Conservation (phyloP, 140 eudicot genomes). For the Oenanthe javanica region DNA sequence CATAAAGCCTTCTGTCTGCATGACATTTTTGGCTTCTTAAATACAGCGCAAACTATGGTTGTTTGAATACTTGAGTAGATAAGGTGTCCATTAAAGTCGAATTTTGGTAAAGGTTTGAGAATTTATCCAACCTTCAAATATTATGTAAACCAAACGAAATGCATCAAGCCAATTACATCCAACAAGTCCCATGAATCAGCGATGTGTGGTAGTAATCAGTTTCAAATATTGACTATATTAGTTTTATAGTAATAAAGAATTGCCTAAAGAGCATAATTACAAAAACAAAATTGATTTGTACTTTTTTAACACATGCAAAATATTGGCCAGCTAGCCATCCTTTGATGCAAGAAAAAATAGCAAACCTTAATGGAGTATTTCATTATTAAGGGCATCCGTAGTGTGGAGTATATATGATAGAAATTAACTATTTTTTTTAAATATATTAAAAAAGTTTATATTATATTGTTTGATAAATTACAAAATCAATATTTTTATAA, state of each 20-base stretch:
- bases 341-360: too few species aligned
- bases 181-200: conserved; percentile 91
- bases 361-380: too few species aligned
- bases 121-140: conserved; percentile 10
- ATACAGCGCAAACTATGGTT: background rate
- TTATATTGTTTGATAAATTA: too few species aligned
- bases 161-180: conserved; percentile 92
- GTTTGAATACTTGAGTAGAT: background rate
- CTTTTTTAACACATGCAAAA: too few species aligned
- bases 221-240: background rate
- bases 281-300: too few species aligned
- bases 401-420: too few species aligned
- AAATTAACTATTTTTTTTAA: too few species aligned
- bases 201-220: conserved; percentile 30
- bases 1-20: conserved; percentile 62
- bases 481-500: too few species aligned
- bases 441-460: too few species aligned
- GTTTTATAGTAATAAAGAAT: background rate
- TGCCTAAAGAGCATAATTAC: too few species aligned
- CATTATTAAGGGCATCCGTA: too few species aligned
- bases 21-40: conserved; percentile 50
- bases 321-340: too few species aligned
- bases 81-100: background rate
- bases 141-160: conserved; percentile 82
- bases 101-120: background rate